Conservation (phyloP, 176 grass and related monocot genomes). For the Thalia dealbata region DNA sequence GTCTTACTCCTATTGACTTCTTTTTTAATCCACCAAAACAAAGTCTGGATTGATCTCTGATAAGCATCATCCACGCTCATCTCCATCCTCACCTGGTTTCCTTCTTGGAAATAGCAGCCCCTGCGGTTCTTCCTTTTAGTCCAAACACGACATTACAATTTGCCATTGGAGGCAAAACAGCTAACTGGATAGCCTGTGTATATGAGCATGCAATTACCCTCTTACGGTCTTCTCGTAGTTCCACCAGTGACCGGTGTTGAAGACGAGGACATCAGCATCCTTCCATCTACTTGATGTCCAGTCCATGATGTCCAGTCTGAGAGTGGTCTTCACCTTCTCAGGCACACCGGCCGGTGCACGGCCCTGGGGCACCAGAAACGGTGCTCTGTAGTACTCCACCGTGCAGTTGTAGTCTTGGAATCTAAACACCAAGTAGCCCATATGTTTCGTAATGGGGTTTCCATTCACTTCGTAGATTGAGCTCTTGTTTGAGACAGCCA, state of each 20-base stretch:
- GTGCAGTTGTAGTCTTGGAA: constrained; percentile 86
- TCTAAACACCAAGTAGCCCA: constrained; percentile 70
- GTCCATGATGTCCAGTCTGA: constrained; percentile 64
- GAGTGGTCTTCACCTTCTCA: constrained; percentile 37
- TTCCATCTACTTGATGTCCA: constrained; percentile 67
- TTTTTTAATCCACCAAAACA: constrained; percentile 59
- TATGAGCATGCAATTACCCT: constrained; percentile 33
- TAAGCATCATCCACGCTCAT: constrained; percentile 69
- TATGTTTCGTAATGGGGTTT: constrained; percentile 42
- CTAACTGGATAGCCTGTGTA: neutral
- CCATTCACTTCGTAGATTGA: constrained; percentile 42
- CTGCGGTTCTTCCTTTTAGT: constrained; percentile 28
- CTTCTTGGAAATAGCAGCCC: constrained; percentile 79
- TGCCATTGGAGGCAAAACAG: neutral
- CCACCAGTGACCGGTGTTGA: constrained; percentile 96
- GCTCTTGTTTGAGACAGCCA: constrained; percentile 23
- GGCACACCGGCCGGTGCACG: constrained; percentile 38
- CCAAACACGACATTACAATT: constrained; percentile 3
- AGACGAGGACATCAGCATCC: constrained; percentile 65
- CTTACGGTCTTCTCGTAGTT: constrained; percentile 72
- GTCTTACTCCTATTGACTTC: constrained; percentile 78
- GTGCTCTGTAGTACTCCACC: constrained; percentile 76
- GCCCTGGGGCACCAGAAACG: constrained; percentile 63
- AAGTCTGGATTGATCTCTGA: constrained; percentile 47
- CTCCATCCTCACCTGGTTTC: constrained; percentile 62